Percentiles rank a stretch among this genome's conserved stretches.
These are phyloP conservation scores for cucumber (Cucumis sativus) DNA, from an alignment of 306 rosid genomes.

Conservation along the genomic window DNA sequence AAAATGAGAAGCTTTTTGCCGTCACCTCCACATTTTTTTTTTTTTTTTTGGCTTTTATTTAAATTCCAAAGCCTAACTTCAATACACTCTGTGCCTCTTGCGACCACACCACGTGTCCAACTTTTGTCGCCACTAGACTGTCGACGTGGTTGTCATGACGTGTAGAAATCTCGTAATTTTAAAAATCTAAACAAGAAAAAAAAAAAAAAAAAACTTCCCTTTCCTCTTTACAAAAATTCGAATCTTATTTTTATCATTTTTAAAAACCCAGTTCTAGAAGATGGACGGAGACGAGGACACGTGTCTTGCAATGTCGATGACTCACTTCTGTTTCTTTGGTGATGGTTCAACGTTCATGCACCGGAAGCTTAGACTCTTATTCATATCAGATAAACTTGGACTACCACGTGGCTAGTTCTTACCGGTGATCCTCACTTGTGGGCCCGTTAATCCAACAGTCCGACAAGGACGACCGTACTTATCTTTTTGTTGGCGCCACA, in stretches of 20 bases:
- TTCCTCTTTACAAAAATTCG: not conserved
- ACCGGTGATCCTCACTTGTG: not conserved
- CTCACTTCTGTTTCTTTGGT: not conserved
- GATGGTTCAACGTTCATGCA: constrained; percentile 11
- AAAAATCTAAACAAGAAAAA: not conserved
- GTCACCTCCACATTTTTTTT: not conserved
- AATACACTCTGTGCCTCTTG: not conserved
- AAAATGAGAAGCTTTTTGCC: not conserved
- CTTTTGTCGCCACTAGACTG: not conserved
- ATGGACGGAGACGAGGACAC: not conserved
- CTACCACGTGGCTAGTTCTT: not conserved
- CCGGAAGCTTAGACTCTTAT: not conserved
- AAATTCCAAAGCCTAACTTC: constrained; percentile 9
- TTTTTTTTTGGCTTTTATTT: not conserved
- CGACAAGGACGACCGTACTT: constrained; percentile 13
- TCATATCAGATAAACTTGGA: not conserved
- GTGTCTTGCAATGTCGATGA: not conserved
- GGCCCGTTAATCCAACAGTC: not conserved
- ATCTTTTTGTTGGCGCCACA: not conserved
- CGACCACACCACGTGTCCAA: not conserved
- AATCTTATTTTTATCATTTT: not conserved
- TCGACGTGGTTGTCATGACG: constrained; percentile 2
- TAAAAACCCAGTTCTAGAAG: not conserved
- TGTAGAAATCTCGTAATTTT: not conserved
- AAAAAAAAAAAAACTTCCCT: not conserved